A percentile compares a stretch with the other conserved stretches of the same genome.
phyloP scores from a whole-genome alignment of 1,284 basidiomycete species.

The Singerocomus rubriflavus region DNA sequence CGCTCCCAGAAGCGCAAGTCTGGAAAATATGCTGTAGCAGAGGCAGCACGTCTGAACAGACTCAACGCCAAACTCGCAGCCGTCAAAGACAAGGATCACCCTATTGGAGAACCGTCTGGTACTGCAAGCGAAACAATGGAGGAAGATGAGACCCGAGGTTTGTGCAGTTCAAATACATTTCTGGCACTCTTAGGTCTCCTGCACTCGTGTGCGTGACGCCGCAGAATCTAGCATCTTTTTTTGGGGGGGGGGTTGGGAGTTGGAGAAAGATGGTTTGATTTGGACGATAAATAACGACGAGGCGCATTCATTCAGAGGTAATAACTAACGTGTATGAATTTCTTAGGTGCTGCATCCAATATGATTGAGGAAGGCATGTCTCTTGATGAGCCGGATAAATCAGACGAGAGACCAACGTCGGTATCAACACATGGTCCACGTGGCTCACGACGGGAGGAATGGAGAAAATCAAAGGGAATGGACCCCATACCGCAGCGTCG shows the following conservation, averaged over 20 bases:
- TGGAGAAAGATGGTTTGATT: background rate
- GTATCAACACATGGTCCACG: constrained; percentile 76
- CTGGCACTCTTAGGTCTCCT: constrained; percentile 29
- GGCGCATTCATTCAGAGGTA: background rate
- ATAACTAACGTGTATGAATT: constrained; percentile 17
- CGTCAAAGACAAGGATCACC: constrained; percentile 38
- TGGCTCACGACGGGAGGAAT: constrained; percentile 65
- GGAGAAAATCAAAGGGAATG: constrained; percentile 73
- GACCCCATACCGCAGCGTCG: constrained; percentile 45
- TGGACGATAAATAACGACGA: background rate
- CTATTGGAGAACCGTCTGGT: constrained; percentile 40
- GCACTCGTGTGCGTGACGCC: constrained; percentile 56
- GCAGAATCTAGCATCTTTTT: constrained; percentile 45
- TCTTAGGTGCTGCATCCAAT: constrained; percentile 19
- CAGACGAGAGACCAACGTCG: constrained; percentile 33
- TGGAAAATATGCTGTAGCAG: constrained; percentile 80
- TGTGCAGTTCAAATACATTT: constrained; percentile 45
- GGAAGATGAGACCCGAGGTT: constrained; percentile 52
- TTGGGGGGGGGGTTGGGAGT: background rate
- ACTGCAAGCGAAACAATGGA: constrained; percentile 34
- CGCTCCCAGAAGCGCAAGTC: constrained; percentile 83
- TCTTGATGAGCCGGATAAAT: constrained; percentile 39
- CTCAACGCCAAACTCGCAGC: constrained; percentile 69
- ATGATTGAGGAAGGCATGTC: constrained; percentile 42
- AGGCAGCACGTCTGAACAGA: constrained; percentile 81